Conservation (phyloP, 208 protist genomes). For the Crithidia mellificae region DNA sequence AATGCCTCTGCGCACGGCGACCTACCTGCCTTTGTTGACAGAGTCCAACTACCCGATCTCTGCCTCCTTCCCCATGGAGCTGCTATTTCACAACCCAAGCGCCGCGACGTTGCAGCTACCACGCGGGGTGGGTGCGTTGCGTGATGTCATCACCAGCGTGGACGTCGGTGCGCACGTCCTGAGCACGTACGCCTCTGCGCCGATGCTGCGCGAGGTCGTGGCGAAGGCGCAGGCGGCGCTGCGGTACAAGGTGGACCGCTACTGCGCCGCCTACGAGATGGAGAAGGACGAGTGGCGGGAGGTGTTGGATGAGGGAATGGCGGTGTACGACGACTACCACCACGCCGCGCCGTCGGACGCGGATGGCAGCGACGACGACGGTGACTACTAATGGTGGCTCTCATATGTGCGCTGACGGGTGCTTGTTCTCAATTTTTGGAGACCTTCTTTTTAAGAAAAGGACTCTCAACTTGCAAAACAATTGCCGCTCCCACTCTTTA, state of each 20-base stretch:
- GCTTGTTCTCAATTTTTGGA: no score
- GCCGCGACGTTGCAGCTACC: conserved; percentile 8
- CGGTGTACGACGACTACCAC: conserved; percentile 77
- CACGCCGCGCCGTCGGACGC: conserved; percentile 49
- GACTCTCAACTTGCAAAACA: no score
- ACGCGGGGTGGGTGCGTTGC: conserved; percentile 7
- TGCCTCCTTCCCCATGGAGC: conserved; percentile 58
- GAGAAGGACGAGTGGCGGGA: conserved; percentile 81
- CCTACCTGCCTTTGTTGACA: conserved; percentile 69
- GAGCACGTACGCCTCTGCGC: conserved; percentile 65
- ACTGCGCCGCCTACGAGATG: conserved; percentile 59
- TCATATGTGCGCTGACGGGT: no score
- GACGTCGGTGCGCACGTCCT: conserved; percentile 69
- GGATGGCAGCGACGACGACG: conserved; percentile 29
- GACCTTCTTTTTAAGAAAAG: no score
- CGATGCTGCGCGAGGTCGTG: conserved; percentile 53
- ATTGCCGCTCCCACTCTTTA: no score
- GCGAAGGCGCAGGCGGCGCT: conserved; percentile 43
- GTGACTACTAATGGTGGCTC: conserved; percentile 20
- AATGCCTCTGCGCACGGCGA: conserved; percentile 57
- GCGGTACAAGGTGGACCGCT: conserved; percentile 39
- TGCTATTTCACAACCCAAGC: conserved; percentile 44
- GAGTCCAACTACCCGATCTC: conserved; percentile 68
- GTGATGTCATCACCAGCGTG: conserved; percentile 27
- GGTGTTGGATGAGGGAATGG: conserved; percentile 55